phyloP scores from a whole-genome alignment of 2,329 filamentous ascomycete genomes.

The Ceratocystis cacaofunesta region DNA sequence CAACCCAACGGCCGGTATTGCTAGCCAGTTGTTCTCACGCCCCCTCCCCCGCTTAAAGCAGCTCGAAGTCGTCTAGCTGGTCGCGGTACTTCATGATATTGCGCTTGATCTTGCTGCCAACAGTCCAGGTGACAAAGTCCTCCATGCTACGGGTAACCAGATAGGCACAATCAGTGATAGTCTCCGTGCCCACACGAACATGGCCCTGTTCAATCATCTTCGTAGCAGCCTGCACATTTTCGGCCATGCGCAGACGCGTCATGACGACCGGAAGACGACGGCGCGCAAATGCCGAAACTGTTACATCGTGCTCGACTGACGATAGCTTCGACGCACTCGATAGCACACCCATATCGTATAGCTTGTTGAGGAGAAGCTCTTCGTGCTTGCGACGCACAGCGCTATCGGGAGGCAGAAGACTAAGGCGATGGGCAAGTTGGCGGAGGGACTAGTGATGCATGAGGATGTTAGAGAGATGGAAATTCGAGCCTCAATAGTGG shows the following conservation, averaged over 20 bases:
- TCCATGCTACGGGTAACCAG: conserved; percentile 81
- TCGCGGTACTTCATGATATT: conserved; percentile 92
- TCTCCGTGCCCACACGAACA: conserved; percentile 79
- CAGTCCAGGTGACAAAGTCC: conserved; percentile 93
- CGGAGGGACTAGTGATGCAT: conserved; percentile 52
- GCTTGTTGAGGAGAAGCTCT: conserved; percentile 72
- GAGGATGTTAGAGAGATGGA: neutral
- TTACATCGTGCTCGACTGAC: conserved; percentile 74
- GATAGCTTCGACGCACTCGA: conserved; percentile 61
- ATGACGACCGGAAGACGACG: conserved; percentile 77
- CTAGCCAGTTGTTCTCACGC: neutral
- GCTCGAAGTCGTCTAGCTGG: conserved; percentile 89
- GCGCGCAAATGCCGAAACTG: conserved; percentile 77
- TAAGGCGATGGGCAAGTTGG: conserved; percentile 77
- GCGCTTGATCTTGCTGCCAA: conserved; percentile 92
- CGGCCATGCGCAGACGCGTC: conserved; percentile 80
- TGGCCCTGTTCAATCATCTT: conserved; percentile 91
- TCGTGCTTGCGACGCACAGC: conserved; percentile 71
- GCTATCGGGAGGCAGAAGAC: conserved; percentile 66
- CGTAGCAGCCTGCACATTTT: conserved; percentile 69
- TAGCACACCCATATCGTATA: conserved; percentile 83
- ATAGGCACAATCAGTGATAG: conserved; percentile 79
- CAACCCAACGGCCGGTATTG: neutral
- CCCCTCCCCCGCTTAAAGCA: conserved; percentile 42
- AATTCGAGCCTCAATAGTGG: neutral